phyloP scores from a whole-genome alignment of 768 basidiomycete species.

The Boletellus ananas region DNA sequence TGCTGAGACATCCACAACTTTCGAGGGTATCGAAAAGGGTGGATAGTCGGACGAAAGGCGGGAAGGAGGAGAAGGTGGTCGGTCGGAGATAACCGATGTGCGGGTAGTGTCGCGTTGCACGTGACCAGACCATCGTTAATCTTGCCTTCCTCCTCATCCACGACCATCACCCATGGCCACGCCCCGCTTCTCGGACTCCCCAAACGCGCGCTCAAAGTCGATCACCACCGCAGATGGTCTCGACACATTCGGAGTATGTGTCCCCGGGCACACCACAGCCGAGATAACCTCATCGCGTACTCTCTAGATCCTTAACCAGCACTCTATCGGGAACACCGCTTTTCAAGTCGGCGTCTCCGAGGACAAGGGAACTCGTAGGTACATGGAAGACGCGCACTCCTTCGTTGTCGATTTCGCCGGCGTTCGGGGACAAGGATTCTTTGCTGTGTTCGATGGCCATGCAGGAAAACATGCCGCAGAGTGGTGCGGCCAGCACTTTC shows the following conservation, averaged over 20 bases:
- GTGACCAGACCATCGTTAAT: slow-evolving; percentile 18
- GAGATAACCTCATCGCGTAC: neutral
- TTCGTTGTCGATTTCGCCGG: slow-evolving; percentile 93
- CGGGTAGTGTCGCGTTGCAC: slow-evolving; percentile 16
- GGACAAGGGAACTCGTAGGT: slow-evolving; percentile 84
- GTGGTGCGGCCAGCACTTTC: slow-evolving; percentile 97
- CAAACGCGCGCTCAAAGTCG: slow-evolving; percentile 77
- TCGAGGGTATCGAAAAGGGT: slow-evolving; percentile 33
- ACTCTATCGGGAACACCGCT: slow-evolving; percentile 59
- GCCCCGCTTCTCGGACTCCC: slow-evolving; percentile 50
- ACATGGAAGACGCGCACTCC: slow-evolving; percentile 97
- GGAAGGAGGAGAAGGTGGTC: neutral
- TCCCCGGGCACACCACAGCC: neutral
- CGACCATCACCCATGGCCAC: slow-evolving; percentile 20
- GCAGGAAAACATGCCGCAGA: slow-evolving; percentile 98
- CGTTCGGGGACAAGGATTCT: slow-evolving; percentile 94
- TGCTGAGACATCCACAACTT: slow-evolving; percentile 90
- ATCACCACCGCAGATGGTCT: slow-evolving; percentile 72
- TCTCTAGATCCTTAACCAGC: slow-evolving; percentile 45
- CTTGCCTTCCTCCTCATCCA: slow-evolving; percentile 7
- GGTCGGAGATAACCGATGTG: slow-evolving; percentile 27
- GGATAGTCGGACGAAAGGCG: slow-evolving; percentile 17
- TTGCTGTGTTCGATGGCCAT: slow-evolving; percentile 97
- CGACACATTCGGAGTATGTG: slow-evolving; percentile 73
- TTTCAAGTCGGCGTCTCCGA: slow-evolving; percentile 69